phyloP scores from a whole-genome alignment of 1,139 yeast genomes.

The Diutina scorzettiae region DNA sequence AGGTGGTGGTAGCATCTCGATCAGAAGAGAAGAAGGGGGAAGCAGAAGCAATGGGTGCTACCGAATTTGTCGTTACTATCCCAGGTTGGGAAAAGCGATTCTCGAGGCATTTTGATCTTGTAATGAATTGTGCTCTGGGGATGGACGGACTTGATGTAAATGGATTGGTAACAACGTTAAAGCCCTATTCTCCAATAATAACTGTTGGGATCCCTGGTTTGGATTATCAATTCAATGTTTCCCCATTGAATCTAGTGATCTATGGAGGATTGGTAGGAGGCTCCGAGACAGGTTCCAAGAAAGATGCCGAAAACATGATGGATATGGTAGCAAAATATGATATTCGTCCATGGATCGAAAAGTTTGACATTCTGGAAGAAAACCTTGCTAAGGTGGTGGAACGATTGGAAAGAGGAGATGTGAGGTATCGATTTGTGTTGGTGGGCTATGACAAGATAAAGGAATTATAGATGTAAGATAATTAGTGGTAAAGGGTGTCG shows the following conservation, averaged over 20 bases:
- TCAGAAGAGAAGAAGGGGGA: not conserved
- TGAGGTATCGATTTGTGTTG: not conserved
- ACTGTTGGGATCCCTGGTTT: not conserved
- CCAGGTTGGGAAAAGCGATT: not conserved
- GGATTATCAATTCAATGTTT: not conserved
- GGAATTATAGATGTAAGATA: too few species aligned
- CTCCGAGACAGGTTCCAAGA: not conserved
- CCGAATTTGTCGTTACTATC: not conserved
- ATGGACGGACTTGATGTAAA: conserved; percentile 9
- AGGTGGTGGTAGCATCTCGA: conserved; percentile 3
- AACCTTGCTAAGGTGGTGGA: not conserved
- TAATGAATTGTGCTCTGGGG: conserved; percentile 6
- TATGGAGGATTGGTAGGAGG: not conserved
- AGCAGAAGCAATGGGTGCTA: not conserved
- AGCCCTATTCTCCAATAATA: not conserved
- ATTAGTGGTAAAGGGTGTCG: too few species aligned
- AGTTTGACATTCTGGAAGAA: not conserved
- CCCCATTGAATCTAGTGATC: not conserved
- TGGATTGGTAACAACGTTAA: not conserved
- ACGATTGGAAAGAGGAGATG: not conserved
- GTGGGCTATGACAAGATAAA: conserved; percentile 1
- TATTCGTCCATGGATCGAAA: not conserved
- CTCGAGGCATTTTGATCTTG: not conserved
- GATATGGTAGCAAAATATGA: not conserved
- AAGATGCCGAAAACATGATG: not conserved